These are phyloP conservation scores for Mycena albidolilacea DNA, from an alignment of 768 basidiomycete genomes.

Conservation along the genomic window DNA sequence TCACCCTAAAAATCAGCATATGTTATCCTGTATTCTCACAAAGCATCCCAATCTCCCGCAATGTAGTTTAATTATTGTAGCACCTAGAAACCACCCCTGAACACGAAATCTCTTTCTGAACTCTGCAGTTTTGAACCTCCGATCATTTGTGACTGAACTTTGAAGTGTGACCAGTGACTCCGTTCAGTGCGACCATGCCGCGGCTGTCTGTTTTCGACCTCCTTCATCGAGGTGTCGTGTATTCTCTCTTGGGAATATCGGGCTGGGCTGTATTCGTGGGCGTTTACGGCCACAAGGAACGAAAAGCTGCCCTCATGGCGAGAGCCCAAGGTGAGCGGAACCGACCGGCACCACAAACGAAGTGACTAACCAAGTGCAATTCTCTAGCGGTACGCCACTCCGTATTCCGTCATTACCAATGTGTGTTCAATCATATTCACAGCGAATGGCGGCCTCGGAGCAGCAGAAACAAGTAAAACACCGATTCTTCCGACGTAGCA, in stretches of 20 bases:
- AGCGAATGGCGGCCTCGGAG: slow-evolving; percentile 32
- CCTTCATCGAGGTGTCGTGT: slow-evolving; percentile 69
- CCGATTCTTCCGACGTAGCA: not conserved
- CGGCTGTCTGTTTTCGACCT: slow-evolving; percentile 55
- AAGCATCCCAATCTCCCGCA: not conserved
- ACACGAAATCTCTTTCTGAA: not conserved
- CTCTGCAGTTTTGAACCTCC: not conserved
- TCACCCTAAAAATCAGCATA: slow-evolving; percentile 1
- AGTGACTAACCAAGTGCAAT: slow-evolving; percentile 8
- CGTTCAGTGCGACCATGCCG: not conserved
- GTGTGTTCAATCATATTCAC: slow-evolving; percentile 7
- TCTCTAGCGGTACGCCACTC: slow-evolving; percentile 30
- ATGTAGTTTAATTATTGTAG: slow-evolving; percentile 34
- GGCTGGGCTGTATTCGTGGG: slow-evolving; percentile 69
- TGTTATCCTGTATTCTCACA: slow-evolving; percentile 17
- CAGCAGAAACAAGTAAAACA: slow-evolving; percentile 25
- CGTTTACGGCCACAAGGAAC: slow-evolving; percentile 60
- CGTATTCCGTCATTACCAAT: not conserved
- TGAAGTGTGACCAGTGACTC: not conserved
- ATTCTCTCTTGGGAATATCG: slow-evolving; percentile 65
- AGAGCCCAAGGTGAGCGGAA: slow-evolving; percentile 67
- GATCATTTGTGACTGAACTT: slow-evolving; percentile 4
- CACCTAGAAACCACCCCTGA: slow-evolving; percentile 12
- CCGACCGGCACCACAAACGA: not conserved
- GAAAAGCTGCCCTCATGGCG: slow-evolving; percentile 61